phyloP scores from a whole-genome alignment of 129 eudicot species.

The Lonicera japonica region DNA sequence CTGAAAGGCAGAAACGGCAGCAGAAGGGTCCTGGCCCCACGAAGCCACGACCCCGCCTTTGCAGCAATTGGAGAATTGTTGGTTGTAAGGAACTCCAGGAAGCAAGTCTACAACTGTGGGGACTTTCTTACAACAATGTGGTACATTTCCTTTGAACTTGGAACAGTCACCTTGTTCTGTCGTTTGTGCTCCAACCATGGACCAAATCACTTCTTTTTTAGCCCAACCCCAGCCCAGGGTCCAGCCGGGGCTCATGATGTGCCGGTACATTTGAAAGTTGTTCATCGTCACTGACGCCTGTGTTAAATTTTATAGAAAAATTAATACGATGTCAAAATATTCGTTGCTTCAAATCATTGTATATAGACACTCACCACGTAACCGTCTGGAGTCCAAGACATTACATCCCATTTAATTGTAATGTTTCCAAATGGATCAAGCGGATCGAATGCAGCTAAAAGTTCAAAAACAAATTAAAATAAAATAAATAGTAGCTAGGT shows the following conservation, averaged over 20 bases:
- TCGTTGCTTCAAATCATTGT: background rate
- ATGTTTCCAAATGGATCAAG: constrained; percentile 79
- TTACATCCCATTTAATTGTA: constrained; percentile 78
- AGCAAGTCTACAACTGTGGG: constrained; percentile 78
- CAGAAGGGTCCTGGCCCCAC: constrained; percentile 74
- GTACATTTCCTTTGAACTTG: constrained; percentile 62
- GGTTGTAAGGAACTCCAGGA: constrained; percentile 82
- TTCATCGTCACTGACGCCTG: constrained; percentile 74
- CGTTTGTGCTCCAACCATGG: constrained; percentile 84
- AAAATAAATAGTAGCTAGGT: background rate
- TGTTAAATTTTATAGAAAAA: background rate
- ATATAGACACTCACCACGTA: constrained; percentile 55
- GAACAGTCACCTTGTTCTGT: constrained; percentile 89
- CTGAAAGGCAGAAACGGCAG: constrained; percentile 71
- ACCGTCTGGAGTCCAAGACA: constrained; percentile 82
- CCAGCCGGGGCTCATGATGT: constrained; percentile 80
- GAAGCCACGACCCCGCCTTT: constrained; percentile 73
- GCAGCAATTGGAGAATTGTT: constrained; percentile 71
- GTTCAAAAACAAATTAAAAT: background rate
- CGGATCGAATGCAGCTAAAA: constrained; percentile 72
- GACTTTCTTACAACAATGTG: constrained; percentile 65
- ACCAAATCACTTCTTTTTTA: constrained; percentile 80
- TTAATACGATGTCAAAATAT: background rate
- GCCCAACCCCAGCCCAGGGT: constrained; percentile 79
- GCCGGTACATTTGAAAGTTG: constrained; percentile 83